phyloP scores from a whole-genome alignment of 176 grass and related monocot genomes.

The Carex cristatella region DNA sequence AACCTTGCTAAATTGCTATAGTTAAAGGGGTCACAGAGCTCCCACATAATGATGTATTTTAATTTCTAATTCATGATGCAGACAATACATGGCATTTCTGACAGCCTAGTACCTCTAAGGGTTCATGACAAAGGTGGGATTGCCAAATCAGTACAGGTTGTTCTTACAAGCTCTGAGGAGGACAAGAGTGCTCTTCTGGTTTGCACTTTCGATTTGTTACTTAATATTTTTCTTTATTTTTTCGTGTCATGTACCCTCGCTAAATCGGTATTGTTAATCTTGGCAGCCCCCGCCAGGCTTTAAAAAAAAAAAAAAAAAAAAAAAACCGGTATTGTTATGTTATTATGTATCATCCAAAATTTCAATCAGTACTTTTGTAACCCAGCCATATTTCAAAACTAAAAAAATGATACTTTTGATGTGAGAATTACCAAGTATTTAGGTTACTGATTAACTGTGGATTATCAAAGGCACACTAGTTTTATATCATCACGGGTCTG shows the following conservation, averaged over 20 bases:
- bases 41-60: slow-evolving; percentile 14
- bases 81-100: slow-evolving; percentile 44
- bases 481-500: neutral
- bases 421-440: neutral
- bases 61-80: slow-evolving; percentile 35
- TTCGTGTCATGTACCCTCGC: neutral
- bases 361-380: neutral
- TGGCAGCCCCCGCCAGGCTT: too few species aligned
- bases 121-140: slow-evolving; percentile 52
- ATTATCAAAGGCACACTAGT: neutral
- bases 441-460: neutral
- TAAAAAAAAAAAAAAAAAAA: too few species aligned
- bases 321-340: too few species aligned
- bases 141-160: slow-evolving; percentile 46
- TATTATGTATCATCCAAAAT: neutral
- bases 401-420: neutral
- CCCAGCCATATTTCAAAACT: neutral
- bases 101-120: slow-evolving; percentile 68
- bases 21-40: slow-evolving; percentile 7
- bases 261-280: slow-evolving; percentile 1
- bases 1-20: neutral
- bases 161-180: slow-evolving; percentile 73
- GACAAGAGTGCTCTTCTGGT: slow-evolving; percentile 90
- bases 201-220: slow-evolving; percentile 28
- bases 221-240: neutral